Conservation (phyloP, 805 yeast species). For the Candida hungchunana region DNA sequence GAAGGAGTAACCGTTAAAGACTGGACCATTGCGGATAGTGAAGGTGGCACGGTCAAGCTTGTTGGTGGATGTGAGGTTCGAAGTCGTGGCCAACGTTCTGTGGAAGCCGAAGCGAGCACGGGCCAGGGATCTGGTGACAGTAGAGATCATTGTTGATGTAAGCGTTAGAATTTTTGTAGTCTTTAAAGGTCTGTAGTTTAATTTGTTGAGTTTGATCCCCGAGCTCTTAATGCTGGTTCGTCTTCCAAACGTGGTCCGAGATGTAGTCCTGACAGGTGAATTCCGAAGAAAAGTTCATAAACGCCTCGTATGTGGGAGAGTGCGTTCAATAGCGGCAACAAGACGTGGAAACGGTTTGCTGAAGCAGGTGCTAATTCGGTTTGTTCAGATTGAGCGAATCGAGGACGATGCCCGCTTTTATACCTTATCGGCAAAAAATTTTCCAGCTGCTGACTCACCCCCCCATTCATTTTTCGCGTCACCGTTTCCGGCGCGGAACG, state of each 20-base stretch:
- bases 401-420: neutral
- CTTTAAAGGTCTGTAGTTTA: neutral
- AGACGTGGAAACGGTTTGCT: neutral
- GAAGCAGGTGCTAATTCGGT: neutral
- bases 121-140: constrained; percentile 25
- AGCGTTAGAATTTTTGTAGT: constrained; percentile 10
- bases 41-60: constrained; percentile 77
- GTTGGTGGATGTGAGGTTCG: constrained; percentile 25
- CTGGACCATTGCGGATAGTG: constrained; percentile 89
- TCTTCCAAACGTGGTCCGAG: constrained; percentile 51
- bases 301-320: constrained; percentile 7
- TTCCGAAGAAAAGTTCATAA: constrained; percentile 26
- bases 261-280: constrained; percentile 45
- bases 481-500: neutral
- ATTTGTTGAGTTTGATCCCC: neutral
- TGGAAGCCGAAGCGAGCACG: constrained; percentile 24
- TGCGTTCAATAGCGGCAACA: neutral
- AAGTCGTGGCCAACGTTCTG: constrained; percentile 26
- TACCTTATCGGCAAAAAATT: constrained; percentile 6
- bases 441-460: constrained; percentile 4
- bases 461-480: too few relatives aligned
- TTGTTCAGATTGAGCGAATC: neutral
- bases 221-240: constrained; percentile 34
- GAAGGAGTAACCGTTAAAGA: constrained; percentile 88
- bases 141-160: constrained; percentile 17